Evolutionary conservation across 768 basidiomycete genomes (phyloP).

Genomic region (Pleurotus tuber-regium): DNA sequence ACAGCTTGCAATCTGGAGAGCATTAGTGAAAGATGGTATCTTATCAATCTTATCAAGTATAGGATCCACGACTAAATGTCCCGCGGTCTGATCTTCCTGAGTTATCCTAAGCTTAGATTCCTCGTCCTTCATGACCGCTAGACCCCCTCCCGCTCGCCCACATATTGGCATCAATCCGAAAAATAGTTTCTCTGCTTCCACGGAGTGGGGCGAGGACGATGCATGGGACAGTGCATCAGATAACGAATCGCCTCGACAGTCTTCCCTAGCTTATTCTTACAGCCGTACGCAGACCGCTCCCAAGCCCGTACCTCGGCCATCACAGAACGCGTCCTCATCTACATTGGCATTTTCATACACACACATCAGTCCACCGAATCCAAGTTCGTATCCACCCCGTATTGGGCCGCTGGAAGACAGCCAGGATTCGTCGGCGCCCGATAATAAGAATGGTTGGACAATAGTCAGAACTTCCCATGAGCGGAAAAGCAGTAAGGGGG

Average conservation of each 20-base stretch:
- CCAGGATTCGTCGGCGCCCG: conserved; percentile 22
- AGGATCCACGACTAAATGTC: neutral
- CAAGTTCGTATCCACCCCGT: conserved; percentile 69
- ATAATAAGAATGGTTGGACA: conserved; percentile 71
- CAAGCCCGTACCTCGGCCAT: conserved; percentile 49
- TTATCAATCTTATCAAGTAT: conserved; percentile 5
- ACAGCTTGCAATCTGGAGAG: neutral
- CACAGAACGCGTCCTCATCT: conserved; percentile 55
- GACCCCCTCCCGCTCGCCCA: conserved; percentile 71
- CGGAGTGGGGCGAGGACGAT: conserved; percentile 83
- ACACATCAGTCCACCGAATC: conserved; percentile 70
- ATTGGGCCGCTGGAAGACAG: conserved; percentile 1
- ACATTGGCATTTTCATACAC: conserved; percentile 81
- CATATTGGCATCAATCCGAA: conserved; percentile 65
- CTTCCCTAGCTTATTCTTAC: conserved; percentile 48
- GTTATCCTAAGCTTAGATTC: no score
- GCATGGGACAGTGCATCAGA: conserved; percentile 86
- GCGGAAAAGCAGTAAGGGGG: conserved; percentile 17
- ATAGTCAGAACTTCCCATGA: conserved; percentile 51
- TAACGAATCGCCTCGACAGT: conserved; percentile 63
- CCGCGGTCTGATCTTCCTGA: neutral
- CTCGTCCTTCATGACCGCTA: conserved; percentile 39
- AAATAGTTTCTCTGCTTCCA: conserved; percentile 34
- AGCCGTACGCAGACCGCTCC: conserved; percentile 36
- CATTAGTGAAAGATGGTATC: neutral